These are phyloP conservation scores for Metarhizium anisopliae DNA, from an alignment of 2,329 filamentous ascomycete species.

Conservation along the genomic window DNA sequence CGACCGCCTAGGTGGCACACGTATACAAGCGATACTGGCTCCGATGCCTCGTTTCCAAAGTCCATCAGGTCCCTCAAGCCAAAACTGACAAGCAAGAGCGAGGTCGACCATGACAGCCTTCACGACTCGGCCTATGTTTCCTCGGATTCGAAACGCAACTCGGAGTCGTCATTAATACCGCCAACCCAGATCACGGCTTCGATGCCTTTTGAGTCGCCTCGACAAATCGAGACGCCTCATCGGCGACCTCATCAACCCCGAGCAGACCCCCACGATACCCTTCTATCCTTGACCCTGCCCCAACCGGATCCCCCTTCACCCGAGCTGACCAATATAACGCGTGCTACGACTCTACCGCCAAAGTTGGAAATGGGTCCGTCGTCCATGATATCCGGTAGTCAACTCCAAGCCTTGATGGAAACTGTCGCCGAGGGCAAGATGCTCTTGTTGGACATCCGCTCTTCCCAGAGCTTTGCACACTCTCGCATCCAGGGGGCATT, in stretches of 20 bases:
- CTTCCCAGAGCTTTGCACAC: constrained; percentile 70
- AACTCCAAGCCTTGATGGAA: constrained; percentile 49
- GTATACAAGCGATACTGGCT: constrained; percentile 33
- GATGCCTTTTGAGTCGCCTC: constrained; percentile 33
- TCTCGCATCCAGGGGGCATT: constrained; percentile 72
- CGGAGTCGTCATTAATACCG: constrained; percentile 35
- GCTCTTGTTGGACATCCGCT: constrained; percentile 76
- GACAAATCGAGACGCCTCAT: constrained; percentile 18
- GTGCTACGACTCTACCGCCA: constrained; percentile 45
- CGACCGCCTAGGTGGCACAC: constrained; percentile 39
- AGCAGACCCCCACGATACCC: constrained; percentile 42
- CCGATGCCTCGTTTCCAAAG: constrained; percentile 23
- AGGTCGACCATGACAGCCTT: constrained; percentile 35
- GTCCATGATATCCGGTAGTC: constrained; percentile 41
- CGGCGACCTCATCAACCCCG: constrained; percentile 25
- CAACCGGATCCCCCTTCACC: constrained; percentile 30
- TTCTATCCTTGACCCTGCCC: constrained; percentile 44
- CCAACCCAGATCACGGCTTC: constrained; percentile 27
- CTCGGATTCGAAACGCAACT: constrained; percentile 44
- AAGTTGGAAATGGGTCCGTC: constrained; percentile 37
- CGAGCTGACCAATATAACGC: constrained; percentile 14
- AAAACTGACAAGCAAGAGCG: constrained; percentile 24
- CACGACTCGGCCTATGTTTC: constrained; percentile 48
- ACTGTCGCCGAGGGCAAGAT: constrained; percentile 31
- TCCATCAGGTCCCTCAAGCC: constrained; percentile 13